Evolutionary conservation across 1,284 basidiomycete species (phyloP).

Genomic region (Ganoderma sinense): DNA sequence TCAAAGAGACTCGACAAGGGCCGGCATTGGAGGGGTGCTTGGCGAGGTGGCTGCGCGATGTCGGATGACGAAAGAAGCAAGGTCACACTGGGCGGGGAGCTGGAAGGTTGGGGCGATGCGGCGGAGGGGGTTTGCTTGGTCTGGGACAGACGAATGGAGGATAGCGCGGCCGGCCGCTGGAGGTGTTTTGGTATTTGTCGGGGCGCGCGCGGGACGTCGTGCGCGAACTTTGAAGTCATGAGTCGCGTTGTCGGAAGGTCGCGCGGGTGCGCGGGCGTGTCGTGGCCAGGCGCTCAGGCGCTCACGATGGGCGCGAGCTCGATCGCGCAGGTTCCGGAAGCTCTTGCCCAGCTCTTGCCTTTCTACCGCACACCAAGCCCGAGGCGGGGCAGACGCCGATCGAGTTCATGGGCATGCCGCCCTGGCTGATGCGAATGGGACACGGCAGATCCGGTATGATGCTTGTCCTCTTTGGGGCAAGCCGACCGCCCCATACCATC

Average conservation of each 20-base stretch:
- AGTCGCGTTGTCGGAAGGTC: not conserved
- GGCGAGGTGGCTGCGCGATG: not conserved
- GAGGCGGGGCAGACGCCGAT: not conserved
- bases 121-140: not conserved
- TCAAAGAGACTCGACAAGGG: not conserved
- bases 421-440: conserved; percentile 9
- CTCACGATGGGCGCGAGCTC: not conserved
- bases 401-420: not conserved
- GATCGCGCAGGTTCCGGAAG: not conserved
- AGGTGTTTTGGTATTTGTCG: not conserved
- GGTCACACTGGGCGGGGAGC: not conserved
- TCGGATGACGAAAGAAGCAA: not conserved
- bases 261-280: not conserved
- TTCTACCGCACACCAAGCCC: not conserved
- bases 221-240: not conserved
- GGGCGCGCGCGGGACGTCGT: not conserved
- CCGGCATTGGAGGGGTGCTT: not conserved
- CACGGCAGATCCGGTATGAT: conserved; percentile 22
- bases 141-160: conserved; percentile 4
- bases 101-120: not conserved
- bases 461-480: conserved; percentile 13
- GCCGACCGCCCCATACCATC: conserved; percentile 17
- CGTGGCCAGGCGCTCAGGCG: not conserved
- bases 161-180: conserved; percentile 3
- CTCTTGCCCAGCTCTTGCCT: too few species aligned